phyloP scores from a whole-genome alignment of 169 alveolate genomes.

The Plasmodium relictum region DNA sequence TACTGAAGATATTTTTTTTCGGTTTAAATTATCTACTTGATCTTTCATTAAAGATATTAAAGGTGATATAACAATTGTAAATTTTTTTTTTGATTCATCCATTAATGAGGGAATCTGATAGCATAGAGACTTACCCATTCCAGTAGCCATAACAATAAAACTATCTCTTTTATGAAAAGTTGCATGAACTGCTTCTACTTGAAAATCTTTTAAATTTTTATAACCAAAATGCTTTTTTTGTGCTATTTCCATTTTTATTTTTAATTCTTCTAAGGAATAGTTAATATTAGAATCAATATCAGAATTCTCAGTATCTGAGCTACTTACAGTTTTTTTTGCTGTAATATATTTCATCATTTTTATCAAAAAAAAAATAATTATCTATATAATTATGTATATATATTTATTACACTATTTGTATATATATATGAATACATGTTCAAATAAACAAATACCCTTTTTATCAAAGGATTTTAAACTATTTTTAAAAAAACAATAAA shows the following conservation, averaged over 20 bases:
- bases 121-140: constrained; percentile 97
- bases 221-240: constrained; percentile 69
- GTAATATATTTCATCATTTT: constrained; percentile 21
- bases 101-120: constrained; percentile 95
- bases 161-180: constrained; percentile 93
- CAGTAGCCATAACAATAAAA: constrained; percentile 98
- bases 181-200: constrained; percentile 95
- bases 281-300: background rate
- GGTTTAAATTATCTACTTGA: constrained; percentile 90
- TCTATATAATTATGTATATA: too few species aligned
- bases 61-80: constrained; percentile 95
- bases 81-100: constrained; percentile 83
- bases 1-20: constrained; percentile 81
- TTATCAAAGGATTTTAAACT: too few species aligned
- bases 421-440: too few species aligned
- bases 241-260: constrained; percentile 51
- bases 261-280: constrained; percentile 48
- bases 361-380: too few species aligned
- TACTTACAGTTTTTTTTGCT: background rate
- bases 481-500: too few species aligned
- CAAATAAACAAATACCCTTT: too few species aligned
- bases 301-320: constrained; percentile 33
- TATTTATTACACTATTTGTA: too few species aligned
- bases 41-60: constrained; percentile 94
- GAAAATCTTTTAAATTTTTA: constrained; percentile 78